phyloP scores from a whole-genome alignment of 163 green algal species.

The Scenedesmus sp. region DNA sequence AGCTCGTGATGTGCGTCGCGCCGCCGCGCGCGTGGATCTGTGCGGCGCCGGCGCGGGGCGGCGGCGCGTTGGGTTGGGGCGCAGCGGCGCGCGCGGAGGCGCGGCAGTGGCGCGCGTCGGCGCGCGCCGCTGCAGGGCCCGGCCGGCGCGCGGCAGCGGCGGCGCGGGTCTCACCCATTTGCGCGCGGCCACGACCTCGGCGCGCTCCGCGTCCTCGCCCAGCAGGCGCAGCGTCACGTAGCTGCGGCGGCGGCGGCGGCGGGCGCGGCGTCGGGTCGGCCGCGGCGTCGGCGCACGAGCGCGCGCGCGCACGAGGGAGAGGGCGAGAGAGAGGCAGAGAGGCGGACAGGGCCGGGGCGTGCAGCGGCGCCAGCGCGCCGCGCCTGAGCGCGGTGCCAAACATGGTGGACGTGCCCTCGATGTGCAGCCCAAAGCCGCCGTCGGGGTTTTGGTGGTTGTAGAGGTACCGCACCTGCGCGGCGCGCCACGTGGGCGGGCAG shows the following conservation, averaged over 20 bases:
- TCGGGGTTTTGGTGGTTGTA: constrained; percentile 97
- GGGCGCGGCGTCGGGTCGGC: too few species aligned
- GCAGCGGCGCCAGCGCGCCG: neutral
- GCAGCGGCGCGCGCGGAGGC: too few species aligned
- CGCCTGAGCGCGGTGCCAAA: constrained; percentile 93
- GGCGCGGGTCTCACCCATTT: constrained; percentile 68
- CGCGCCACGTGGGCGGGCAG: constrained; percentile 82
- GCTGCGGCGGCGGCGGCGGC: too few species aligned
- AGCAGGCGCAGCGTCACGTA: constrained; percentile 93
- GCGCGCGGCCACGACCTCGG: constrained; percentile 50
- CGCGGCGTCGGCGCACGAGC: too few species aligned
- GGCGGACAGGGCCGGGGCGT: too few species aligned
- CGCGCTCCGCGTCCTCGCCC: constrained; percentile 74
- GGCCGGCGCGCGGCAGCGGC: too few species aligned
- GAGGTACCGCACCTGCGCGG: constrained; percentile 82
- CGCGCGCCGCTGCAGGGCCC: too few species aligned
- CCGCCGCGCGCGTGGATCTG: constrained; percentile 87
- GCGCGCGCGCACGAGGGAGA: too few species aligned
- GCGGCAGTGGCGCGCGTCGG: neutral
- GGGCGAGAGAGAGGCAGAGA: neutral
- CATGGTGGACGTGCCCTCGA: constrained; percentile 98
- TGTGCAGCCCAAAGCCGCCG: constrained; percentile 97
- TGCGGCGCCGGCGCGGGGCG: neutral
- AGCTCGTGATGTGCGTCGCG: constrained; percentile 87
- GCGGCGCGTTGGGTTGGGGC: too few species aligned